Evolutionary conservation across 2,329 filamentous ascomycete genomes (phyloP).

Genomic region (Colletotrichum sp.): DNA sequence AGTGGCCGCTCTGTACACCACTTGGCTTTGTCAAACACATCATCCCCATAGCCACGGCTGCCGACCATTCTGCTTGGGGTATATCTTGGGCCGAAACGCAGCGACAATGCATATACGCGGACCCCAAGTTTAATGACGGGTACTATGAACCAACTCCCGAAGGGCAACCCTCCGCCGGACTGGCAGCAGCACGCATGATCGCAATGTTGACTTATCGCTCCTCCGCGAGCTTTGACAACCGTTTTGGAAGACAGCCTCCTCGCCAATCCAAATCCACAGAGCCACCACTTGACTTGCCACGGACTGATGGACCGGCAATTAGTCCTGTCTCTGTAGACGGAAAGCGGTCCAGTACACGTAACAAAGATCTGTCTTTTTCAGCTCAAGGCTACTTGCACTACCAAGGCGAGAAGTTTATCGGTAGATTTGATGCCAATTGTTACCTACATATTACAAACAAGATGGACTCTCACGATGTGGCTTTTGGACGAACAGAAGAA

Average conservation of each 20-base stretch:
- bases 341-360: neutral
- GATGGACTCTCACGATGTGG: constrained; percentile 42
- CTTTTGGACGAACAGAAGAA: constrained; percentile 32
- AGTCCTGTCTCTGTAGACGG: neutral
- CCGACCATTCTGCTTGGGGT: constrained; percentile 61
- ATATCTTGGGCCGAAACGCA: constrained; percentile 65
- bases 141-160: constrained; percentile 35
- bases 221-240: constrained; percentile 35
- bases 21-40: constrained; percentile 56
- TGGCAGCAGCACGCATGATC: constrained; percentile 41
- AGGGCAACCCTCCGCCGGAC: constrained; percentile 35
- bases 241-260: constrained; percentile 55
- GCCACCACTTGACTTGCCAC: constrained; percentile 31
- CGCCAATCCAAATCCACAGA: constrained; percentile 36
- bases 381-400: constrained; percentile 41
- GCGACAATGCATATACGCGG: constrained; percentile 49
- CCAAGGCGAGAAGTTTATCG: constrained; percentile 41
- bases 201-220: constrained; percentile 44
- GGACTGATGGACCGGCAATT: constrained; percentile 47
- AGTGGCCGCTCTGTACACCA: constrained; percentile 59
- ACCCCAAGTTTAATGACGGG: constrained; percentile 35
- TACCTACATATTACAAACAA: constrained; percentile 41
- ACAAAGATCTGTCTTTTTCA: constrained; percentile 31
- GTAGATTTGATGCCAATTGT: constrained; percentile 43
- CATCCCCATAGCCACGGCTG: constrained; percentile 60